phyloP scores from a whole-genome alignment of 352 stramenopile species.

The Phytophthora citricola region DNA sequence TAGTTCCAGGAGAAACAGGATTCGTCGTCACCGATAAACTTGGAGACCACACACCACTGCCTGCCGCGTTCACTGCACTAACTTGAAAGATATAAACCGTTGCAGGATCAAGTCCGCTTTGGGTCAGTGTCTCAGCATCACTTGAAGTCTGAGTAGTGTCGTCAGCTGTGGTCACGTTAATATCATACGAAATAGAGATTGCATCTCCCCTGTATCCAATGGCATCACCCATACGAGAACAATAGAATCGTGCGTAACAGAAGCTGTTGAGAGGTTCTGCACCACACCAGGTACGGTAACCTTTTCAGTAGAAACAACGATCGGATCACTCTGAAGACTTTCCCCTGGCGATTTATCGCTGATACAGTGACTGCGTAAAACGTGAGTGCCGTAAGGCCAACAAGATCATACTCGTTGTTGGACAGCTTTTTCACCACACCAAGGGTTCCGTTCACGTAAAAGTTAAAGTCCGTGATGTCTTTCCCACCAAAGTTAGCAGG shows the following conservation, averaged over 20 bases:
- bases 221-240: constrained; percentile 41
- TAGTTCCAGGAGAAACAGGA: constrained; percentile 50
- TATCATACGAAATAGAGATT: constrained; percentile 33
- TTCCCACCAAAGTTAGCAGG: constrained; percentile 53
- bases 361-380: constrained; percentile 39
- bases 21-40: constrained; percentile 45
- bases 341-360: constrained; percentile 40
- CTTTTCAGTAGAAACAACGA: constrained; percentile 34
- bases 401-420: constrained; percentile 40
- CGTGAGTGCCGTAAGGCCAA: constrained; percentile 35
- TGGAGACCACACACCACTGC: constrained; percentile 40
- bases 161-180: too few relatives aligned
- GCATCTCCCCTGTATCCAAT: constrained; percentile 46
- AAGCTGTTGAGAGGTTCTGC: constrained; percentile 8
- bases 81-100: constrained; percentile 47
- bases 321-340: constrained; percentile 29
- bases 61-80: constrained; percentile 30
- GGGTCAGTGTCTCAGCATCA: not conserved
- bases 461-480: constrained; percentile 30
- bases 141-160: not conserved
- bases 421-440: constrained; percentile 6
- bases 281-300: constrained; percentile 37
- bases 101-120: constrained; percentile 20
- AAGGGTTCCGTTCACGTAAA: constrained; percentile 36
- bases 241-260: constrained; percentile 35